Conservation (phyloP, 805 yeast species). For the Monosporozyma solicola region DNA sequence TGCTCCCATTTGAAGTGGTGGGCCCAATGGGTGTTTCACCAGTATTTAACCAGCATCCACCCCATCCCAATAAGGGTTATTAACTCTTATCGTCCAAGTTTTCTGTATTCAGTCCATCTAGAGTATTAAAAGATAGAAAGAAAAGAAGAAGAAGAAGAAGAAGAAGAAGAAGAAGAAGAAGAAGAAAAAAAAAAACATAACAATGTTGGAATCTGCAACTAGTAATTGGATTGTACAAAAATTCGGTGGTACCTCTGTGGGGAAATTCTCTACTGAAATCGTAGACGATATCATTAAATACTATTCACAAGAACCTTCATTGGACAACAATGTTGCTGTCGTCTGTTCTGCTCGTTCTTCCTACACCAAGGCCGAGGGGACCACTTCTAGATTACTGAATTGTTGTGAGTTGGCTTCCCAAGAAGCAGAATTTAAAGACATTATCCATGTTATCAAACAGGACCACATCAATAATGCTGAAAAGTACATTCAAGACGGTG, state of each 20-base stretch:
- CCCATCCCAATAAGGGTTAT: too few relatives aligned
- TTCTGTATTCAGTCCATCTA: too few relatives aligned
- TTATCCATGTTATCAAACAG: slow-evolving; percentile 58
- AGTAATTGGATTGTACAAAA: slow-evolving; percentile 76
- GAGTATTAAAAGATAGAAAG: too few relatives aligned
- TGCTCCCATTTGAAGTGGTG: too few relatives aligned
- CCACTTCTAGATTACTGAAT: slow-evolving; percentile 73
- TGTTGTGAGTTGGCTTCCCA: slow-evolving; percentile 75
- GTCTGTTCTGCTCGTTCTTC: slow-evolving; percentile 95
- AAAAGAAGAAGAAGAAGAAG: too few relatives aligned
- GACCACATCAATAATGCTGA: slow-evolving; percentile 77
- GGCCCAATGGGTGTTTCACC: too few relatives aligned
- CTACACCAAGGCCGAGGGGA: slow-evolving; percentile 86
- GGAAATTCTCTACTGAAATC: slow-evolving; percentile 82
- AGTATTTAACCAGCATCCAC: too few relatives aligned
- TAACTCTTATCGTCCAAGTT: too few relatives aligned
- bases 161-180: too few relatives aligned
- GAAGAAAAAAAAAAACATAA: too few relatives aligned
- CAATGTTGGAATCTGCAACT: slow-evolving; percentile 2
- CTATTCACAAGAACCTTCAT: slow-evolving; percentile 32
- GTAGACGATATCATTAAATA: slow-evolving; percentile 74
- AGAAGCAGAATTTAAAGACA: slow-evolving; percentile 46
- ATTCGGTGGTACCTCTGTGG: slow-evolving; percentile 96
- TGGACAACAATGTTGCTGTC: slow-evolving; percentile 66
- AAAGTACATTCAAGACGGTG: slow-evolving; percentile 36